Base-by-base conservation (phyloP, 1,284 basidiomycete species). In the Pseudozyma sp. region DNA sequence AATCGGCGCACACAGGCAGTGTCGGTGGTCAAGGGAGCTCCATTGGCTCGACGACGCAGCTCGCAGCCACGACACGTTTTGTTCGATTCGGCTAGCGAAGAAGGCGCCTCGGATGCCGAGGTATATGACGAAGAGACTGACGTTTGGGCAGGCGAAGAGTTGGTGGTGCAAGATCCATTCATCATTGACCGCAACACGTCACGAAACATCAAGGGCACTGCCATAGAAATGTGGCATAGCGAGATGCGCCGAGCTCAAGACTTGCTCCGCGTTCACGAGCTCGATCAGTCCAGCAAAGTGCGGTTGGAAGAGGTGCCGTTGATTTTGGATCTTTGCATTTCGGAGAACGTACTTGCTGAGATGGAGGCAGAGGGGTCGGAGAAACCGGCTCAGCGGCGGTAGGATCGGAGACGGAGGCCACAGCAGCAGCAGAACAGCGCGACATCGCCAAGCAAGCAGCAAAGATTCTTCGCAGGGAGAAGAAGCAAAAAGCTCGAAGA, bases 161-260 rank as follows among this genome's bases (percentile, higher is more conserved):
- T 86, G 47, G 78, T 86, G 36, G 80, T 85, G 1, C 85, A 85
- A 55, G 85, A 86, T 56, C 85, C 85, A 9, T 86, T 86, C 70
- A 82, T 84, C 57, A 59, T 81, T 25, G 80, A 83, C 47, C 79
- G 85, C 42, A 86, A 86, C 62, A 84, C 81, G 12, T 70, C 82
- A 18, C 64, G 76, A 31, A 85, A 85, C 66, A 75, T 85, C 47
- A 60, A 66, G 43, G 18, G 44, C 10, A 54, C 31, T 9, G 52
- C 71, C 10, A 52, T 70, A 11, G 51, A 61, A 39, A 52, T 51
- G 12, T 67, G 64, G 58, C 60, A 66, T 21, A 45, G 13, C 39
- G 69, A 70, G 54, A 58, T 76, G 54, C 18, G 59, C 13, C 34
- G 58, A 18, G 73, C 69, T 9, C 21, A 49, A 3, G n/a, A 38